A percentile compares a stretch with the other conserved stretches of the same genome.
Evolutionary conservation across 257 asterid genomes (phyloP).

Genomic region (Solanum verrucosum): DNA sequence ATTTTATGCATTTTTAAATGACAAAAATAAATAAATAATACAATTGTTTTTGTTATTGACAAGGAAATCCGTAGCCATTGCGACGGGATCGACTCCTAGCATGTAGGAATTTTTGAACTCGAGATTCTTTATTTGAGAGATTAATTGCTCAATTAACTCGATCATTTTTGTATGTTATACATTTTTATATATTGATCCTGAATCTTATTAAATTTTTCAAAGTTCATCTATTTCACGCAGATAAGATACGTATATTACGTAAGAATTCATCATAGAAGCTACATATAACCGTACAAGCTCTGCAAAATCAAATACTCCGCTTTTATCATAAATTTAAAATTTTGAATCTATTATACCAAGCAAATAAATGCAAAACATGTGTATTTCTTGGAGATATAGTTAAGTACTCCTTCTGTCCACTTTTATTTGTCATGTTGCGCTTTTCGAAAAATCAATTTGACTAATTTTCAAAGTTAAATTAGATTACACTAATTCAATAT

Average conservation of each 20-base stretch:
- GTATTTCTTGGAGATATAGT: background rate
- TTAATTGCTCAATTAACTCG: rapidly evolving
- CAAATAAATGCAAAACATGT: background rate
- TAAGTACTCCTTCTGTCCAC: rapidly evolving
- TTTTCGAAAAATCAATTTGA: rapidly evolving
- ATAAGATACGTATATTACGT: no score
- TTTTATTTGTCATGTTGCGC: no score
- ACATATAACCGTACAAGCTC: background rate
- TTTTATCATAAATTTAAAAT: background rate
- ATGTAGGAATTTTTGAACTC: rapidly evolving
- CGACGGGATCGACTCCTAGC: background rate
- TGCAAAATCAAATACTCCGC: background rate
- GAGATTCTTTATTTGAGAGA: no score
- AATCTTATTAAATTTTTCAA: no score
- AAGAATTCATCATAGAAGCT: background rate
- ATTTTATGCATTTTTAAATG: background rate
- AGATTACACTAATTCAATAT: no score
- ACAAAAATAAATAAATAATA: no score
- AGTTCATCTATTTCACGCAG: rapidly evolving
- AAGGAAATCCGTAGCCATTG: background rate
- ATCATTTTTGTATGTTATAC: no score
- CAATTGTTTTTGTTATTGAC: background rate
- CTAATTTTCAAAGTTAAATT: no score
- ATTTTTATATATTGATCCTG: rapidly evolving
- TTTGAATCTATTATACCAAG: background rate